phyloP scores from a whole-genome alignment of 306 rosid genomes.

The Prinsepia uniflora region DNA sequence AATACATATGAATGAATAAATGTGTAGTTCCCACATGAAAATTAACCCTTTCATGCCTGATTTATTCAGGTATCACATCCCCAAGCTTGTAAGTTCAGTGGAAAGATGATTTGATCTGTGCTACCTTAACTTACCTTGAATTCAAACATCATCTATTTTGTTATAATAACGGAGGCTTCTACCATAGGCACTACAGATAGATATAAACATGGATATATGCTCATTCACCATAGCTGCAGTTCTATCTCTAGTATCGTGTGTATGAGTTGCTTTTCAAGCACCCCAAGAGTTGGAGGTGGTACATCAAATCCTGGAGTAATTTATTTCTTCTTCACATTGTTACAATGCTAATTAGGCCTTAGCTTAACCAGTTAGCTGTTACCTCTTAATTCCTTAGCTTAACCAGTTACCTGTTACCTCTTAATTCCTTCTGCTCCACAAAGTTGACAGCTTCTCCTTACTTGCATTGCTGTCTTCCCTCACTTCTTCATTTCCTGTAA shows the following conservation, averaged over 20 bases:
- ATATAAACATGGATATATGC: too few species aligned
- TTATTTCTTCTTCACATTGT: neutral
- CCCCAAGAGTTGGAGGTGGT: neutral
- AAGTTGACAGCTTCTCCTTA: neutral
- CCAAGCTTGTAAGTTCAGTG: neutral
- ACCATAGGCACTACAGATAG: neutral
- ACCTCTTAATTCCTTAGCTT: too few species aligned
- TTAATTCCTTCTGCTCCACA: too few species aligned
- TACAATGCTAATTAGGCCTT: neutral
- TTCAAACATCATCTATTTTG: neutral
- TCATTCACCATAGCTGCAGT: neutral
- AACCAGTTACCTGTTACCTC: too few species aligned
- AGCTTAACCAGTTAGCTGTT: too few species aligned
- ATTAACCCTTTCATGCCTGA: too few species aligned
- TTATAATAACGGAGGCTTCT: neutral
- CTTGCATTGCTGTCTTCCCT: neutral
- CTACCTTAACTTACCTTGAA: neutral
- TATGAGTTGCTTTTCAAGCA: too few species aligned
- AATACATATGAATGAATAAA: too few species aligned
- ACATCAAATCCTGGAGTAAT: neutral
- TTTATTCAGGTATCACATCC: too few species aligned
- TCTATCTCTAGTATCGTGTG: neutral
- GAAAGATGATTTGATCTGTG: neutral
- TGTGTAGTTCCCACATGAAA: too few species aligned
- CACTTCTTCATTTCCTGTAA: neutral